Conservation (phyloP, 2,329 filamentous ascomycete species). For the Ophiostoma quercus region DNA sequence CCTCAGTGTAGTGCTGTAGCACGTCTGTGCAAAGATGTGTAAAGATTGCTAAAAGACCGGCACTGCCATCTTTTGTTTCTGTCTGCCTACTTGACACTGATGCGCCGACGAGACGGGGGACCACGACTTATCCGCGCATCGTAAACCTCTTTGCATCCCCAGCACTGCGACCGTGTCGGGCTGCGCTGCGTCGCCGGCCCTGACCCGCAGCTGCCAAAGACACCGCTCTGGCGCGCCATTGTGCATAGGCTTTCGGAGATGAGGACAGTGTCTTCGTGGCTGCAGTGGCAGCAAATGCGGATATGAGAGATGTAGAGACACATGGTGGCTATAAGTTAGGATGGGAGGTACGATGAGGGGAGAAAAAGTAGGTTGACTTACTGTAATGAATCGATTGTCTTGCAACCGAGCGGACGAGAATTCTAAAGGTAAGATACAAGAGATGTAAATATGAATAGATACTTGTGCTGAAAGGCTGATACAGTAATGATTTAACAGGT, state of each 20-base stretch:
- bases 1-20: not conserved
- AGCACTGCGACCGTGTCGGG: constrained; percentile 36
- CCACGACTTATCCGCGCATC: constrained; percentile 6
- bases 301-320: constrained; percentile 40
- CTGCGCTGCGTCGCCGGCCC: constrained; percentile 33
- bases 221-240: constrained; percentile 32
- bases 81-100: constrained; percentile 16
- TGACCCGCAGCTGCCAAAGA: constrained; percentile 39
- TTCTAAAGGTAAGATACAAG: not conserved
- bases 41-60: not conserved
- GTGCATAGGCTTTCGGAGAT: constrained; percentile 40
- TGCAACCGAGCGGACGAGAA: not conserved
- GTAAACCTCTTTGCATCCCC: constrained; percentile 32
- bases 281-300: constrained; percentile 36
- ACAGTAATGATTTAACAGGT: not conserved
- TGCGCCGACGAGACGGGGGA: constrained; percentile 14
- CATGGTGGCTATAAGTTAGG: constrained; percentile 30
- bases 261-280: constrained; percentile 38
- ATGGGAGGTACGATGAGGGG: too few species aligned
- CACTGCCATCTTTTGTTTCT: not conserved
- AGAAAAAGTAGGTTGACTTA: not conserved
- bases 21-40: not conserved
- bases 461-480: not conserved
- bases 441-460: not conserved
- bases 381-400: not conserved